phyloP scores from a whole-genome alignment of 495 filamentous ascomycete genomes.

The Penicillium verhagenii region DNA sequence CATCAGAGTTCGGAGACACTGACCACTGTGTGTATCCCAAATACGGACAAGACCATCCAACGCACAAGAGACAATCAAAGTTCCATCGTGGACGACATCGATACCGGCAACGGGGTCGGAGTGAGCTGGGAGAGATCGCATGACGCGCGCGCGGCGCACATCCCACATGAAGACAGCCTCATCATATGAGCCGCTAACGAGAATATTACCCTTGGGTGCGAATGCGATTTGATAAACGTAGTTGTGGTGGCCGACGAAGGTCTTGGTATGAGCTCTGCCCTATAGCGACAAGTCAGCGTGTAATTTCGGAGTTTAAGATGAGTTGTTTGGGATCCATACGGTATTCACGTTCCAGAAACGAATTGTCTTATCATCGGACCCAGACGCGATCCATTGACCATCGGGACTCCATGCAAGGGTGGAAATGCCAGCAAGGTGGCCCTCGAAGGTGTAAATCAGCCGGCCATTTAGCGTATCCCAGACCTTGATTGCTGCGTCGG shows the following conservation, averaged over 20 bases:
- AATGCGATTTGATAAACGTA: slow-evolving; percentile 94
- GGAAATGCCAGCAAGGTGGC: slow-evolving; percentile 88
- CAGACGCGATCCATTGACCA: slow-evolving; percentile 79
- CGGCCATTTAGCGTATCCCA: slow-evolving; percentile 80
- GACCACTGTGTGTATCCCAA: slow-evolving; percentile 94
- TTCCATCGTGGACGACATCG: slow-evolving; percentile 89
- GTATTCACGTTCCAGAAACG: slow-evolving; percentile 86
- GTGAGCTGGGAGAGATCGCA: slow-evolving; percentile 91
- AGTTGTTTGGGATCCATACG: slow-evolving; percentile 36
- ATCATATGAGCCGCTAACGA: slow-evolving; percentile 92
- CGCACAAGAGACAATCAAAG: slow-evolving; percentile 83
- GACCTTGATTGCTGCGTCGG: slow-evolving; percentile 84
- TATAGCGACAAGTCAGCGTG: slow-evolving; percentile 12
- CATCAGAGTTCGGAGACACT: slow-evolving; percentile 90
- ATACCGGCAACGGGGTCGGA: slow-evolving; percentile 92
- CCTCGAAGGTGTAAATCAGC: slow-evolving; percentile 83
- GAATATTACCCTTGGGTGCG: slow-evolving; percentile 92
- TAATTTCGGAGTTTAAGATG: slow-evolving; percentile 16
- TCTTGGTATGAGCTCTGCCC: slow-evolving; percentile 61
- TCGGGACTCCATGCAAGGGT: slow-evolving; percentile 91
- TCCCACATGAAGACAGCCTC: slow-evolving; percentile 98
- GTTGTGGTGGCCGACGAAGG: slow-evolving; percentile 86
- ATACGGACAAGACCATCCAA: slow-evolving; percentile 88
- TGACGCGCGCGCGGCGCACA: slow-evolving; percentile 74
- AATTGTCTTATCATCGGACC: slow-evolving; percentile 94